phyloP scores from a whole-genome alignment of 345 rosid species.

The Rhizophora apiculata region DNA sequence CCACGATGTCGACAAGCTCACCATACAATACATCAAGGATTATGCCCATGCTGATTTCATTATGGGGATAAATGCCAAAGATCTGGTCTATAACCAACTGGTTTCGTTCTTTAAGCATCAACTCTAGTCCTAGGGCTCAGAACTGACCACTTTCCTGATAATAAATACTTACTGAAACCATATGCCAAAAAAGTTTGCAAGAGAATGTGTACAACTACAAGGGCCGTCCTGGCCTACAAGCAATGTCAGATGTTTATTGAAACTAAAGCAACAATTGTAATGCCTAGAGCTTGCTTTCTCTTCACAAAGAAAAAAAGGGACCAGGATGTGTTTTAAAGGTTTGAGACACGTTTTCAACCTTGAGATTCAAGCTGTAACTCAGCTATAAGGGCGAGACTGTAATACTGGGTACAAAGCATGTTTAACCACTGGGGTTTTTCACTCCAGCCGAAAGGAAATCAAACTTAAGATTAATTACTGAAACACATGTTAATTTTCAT shows the following conservation, averaged over 20 bases:
- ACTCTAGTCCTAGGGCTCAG: not conserved
- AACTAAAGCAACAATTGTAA: not conserved
- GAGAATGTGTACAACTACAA: not conserved
- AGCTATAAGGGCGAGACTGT: too few species aligned
- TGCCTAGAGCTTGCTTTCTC: too few species aligned
- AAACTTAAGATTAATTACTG: too few species aligned
- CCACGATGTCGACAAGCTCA: conserved; percentile 61
- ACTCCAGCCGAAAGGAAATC: too few species aligned
- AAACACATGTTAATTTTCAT: too few species aligned
- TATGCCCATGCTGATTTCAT: conserved; percentile 90
- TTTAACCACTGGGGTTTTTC: too few species aligned
- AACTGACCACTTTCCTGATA: not conserved
- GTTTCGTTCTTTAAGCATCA: conserved; percentile 55
- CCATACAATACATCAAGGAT: conserved; percentile 53
- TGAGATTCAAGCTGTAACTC: too few species aligned
- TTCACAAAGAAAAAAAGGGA: too few species aligned
- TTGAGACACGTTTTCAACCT: too few species aligned
- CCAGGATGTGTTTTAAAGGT: too few species aligned
- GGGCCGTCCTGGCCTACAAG: not conserved
- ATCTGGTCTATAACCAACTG: conserved; percentile 60
- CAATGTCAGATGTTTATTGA: conserved; percentile 3
- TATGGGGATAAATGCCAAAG: conserved; percentile 81
- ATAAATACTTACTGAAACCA: not conserved
- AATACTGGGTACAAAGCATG: too few species aligned
- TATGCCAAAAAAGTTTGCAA: not conserved